Conservation (phyloP, 164 flowering plant genomes). For the Euptelea pleiosperma region DNA sequence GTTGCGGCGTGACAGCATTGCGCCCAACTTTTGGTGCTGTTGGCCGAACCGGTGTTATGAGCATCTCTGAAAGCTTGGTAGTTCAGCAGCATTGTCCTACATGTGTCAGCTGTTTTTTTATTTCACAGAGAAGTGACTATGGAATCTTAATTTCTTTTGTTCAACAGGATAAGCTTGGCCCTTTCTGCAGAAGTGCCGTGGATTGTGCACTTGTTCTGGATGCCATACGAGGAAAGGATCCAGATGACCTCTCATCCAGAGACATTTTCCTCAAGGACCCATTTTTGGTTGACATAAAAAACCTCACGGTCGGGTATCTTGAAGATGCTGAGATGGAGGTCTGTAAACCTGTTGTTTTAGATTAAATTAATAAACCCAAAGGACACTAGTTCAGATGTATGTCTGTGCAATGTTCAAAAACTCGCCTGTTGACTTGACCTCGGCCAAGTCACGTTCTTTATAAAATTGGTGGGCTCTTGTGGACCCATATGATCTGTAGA, state of each 20-base stretch:
- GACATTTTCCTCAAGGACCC: slow-evolving; percentile 60
- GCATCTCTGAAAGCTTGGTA: slow-evolving; percentile 94
- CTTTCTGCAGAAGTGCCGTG: slow-evolving; percentile 73
- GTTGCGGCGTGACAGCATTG: slow-evolving; percentile 89
- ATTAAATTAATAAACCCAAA: background rate
- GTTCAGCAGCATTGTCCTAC: background rate
- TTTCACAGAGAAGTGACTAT: background rate
- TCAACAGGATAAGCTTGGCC: slow-evolving; percentile 92
- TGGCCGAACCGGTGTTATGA: slow-evolving; percentile 91
- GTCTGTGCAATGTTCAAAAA: background rate
- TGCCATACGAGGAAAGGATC: slow-evolving; percentile 79
- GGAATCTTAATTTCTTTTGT: slow-evolving; percentile 4
- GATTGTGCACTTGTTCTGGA: slow-evolving; percentile 80
- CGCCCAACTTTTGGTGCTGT: slow-evolving; percentile 89
- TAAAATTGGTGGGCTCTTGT: background rate
- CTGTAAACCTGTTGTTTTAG: slow-evolving; percentile 6
- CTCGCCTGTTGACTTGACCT: too few relatives aligned
- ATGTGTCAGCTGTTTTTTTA: background rate
- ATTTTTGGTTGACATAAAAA: slow-evolving; percentile 65
- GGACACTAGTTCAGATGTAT: background rate
- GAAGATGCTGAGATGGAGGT: slow-evolving; percentile 93
- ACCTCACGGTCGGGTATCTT: slow-evolving; percentile 85
- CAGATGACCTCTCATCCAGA: slow-evolving; percentile 73
- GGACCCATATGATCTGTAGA: background rate
- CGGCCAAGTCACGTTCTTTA: too few relatives aligned